Evolutionary conservation across 192 early-diverging fungal genomes (phyloP), one percentile per base, ranked within the genome.

Genomic region (Coemansia sp.): DNA sequence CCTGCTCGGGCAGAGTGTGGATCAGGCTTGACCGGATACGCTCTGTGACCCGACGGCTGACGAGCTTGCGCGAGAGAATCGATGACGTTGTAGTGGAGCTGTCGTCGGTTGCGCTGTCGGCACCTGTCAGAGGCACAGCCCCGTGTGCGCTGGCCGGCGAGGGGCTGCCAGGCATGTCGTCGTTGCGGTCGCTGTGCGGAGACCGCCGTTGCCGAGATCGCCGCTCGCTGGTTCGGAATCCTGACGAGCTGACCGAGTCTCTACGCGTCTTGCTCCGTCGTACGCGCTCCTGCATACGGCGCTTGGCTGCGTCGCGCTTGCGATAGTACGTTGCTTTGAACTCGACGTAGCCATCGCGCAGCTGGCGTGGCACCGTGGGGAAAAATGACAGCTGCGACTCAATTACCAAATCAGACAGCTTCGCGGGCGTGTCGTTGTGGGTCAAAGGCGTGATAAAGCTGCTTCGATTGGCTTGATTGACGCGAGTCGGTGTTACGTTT

Each of bases 311-410:
- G 46, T 82, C 76, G 34, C 75, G 67, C 54, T 78, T 77, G 60
- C 72, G 75, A 31, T 78, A 82, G 57, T 82, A 82, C 0, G 76
- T 82, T 11, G 71, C 55, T 25, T 79, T 78, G 54, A 82, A 82
- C 47, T 73, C 76, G 36, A 67, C 21, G 54, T 71, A 82, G 28
- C 81, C 81, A 25, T 77, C 71, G 38, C 71, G 71, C 48, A 82
- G 66, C 61, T 77, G 76, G 17, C 76, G 76, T 12, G 81, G 81
- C 17, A 82, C 76, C 1, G 76, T 74, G 17, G 81, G 81, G 49
- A 78, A 77, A 60, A 82, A 82, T 26, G 76, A 63, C 53, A 82
- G 53, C 55, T 82, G 81, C 55, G 75, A 63, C 37, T 82, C 81
- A 26, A 64, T 40, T 11, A 47, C 17, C 8, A 11, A 7, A 15